A percentile compares a stretch with the other conserved stretches of the same genome.
Evolutionary conservation across 257 asterid species (phyloP).

Genomic region (Solanum microdontum): DNA sequence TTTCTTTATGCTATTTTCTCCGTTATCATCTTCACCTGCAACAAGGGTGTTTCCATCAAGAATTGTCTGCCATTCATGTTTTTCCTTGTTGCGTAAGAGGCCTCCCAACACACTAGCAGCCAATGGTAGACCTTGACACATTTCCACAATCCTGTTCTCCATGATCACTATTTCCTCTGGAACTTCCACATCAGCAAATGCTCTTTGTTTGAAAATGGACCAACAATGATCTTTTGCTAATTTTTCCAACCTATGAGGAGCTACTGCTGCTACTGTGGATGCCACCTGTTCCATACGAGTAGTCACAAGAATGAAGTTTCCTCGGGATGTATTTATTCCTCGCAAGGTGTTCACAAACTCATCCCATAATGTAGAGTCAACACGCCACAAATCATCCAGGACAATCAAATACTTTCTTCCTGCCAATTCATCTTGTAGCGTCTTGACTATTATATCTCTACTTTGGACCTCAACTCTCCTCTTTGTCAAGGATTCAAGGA

Average conservation of each 20-base stretch:
- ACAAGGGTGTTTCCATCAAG: background rate
- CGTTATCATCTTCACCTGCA: background rate
- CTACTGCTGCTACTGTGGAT: background rate
- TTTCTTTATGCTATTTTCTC: background rate
- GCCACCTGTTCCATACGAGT: conserved; percentile 9
- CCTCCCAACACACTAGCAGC: background rate
- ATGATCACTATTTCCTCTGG: background rate
- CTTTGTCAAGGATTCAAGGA: background rate
- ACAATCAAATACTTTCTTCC: conserved; percentile 8
- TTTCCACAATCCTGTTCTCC: background rate
- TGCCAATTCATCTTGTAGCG: background rate
- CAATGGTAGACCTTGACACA: conserved; percentile 11
- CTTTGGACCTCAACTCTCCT: background rate
- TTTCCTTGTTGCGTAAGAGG: background rate
- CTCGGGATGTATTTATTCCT: background rate
- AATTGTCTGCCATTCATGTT: background rate
- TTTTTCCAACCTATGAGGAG: background rate
- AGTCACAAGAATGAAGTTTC: conserved; percentile 13
- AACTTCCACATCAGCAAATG: background rate
- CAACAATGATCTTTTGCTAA: conserved; percentile 1
- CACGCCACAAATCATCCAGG: conserved; percentile 26
- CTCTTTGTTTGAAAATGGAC: conserved; percentile 4
- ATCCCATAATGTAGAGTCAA: background rate
- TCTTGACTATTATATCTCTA: conserved; percentile 2
- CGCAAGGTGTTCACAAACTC: background rate